phyloP scores from a whole-genome alignment of 345 rosid species.

The Populus deltoides region DNA sequence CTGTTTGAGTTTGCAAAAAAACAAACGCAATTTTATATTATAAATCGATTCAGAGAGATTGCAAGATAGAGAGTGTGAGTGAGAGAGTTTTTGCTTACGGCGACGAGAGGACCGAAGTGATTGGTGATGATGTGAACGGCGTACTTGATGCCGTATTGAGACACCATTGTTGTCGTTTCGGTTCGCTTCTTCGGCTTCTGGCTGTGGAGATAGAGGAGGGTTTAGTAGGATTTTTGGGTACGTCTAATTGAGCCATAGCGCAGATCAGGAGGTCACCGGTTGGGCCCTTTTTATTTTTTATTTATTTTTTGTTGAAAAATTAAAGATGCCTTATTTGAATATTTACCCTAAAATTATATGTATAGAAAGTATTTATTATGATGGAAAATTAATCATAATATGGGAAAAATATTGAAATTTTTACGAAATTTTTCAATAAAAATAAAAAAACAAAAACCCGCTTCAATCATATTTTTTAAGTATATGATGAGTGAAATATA shows the following conservation, averaged over 20 bases:
- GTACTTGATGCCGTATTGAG: conserved; percentile 57
- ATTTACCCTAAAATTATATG: too few relatives aligned
- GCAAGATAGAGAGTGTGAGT: neutral
- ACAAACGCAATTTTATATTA: neutral
- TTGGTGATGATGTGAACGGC: conserved; percentile 67
- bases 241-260: conserved; percentile 23
- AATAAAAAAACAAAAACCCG: too few relatives aligned
- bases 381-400: too few relatives aligned
- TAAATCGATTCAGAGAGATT: neutral
- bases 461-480: too few relatives aligned
- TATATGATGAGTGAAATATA: too few relatives aligned
- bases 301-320: too few relatives aligned
- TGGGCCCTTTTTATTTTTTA: conserved; percentile 21
- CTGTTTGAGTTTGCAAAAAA: conserved; percentile 31
- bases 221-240: too few relatives aligned
- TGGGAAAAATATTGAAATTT: too few relatives aligned
- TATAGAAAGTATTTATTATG: too few relatives aligned
- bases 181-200: neutral
- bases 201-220: neutral
- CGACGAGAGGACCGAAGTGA: conserved; percentile 75
- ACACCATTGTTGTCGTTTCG: conserved; percentile 22
- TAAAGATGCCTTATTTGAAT: too few relatives aligned
- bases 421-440: too few relatives aligned
- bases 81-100: conserved; percentile 35
- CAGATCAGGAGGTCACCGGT: conserved; percentile 37